Evolutionary conservation across 2,329 filamentous ascomycete species (phyloP).

Genomic region (Eutypella sp.): DNA sequence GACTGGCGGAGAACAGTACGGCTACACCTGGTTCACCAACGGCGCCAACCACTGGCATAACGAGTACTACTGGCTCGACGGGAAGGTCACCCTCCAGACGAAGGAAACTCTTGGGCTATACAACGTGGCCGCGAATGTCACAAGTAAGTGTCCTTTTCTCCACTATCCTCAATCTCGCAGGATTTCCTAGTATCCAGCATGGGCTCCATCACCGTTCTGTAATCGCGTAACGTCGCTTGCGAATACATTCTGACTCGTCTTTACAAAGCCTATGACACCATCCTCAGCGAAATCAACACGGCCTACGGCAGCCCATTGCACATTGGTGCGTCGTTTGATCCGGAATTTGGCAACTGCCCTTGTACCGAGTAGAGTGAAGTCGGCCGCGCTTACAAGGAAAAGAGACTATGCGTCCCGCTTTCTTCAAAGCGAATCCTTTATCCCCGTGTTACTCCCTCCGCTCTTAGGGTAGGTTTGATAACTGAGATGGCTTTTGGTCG

Average conservation of each 20-base stretch:
- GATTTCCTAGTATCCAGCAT: not conserved
- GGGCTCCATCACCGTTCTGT: not conserved
- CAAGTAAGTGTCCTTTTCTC: not conserved
- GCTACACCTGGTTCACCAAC: constrained; percentile 2
- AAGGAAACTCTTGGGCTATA: constrained; percentile 4
- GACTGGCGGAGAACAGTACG: constrained; percentile 1
- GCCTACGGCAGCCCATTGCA: constrained; percentile 2
- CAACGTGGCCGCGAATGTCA: constrained; percentile 3
- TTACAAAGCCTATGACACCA: constrained; percentile 3
- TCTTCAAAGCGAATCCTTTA: too few relatives aligned
- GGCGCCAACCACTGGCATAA: constrained; percentile 2
- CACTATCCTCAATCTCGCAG: not conserved
- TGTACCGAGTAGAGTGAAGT: not conserved
- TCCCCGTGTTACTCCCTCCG: too few relatives aligned
- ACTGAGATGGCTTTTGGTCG: too few relatives aligned
- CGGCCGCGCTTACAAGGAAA: too few relatives aligned
- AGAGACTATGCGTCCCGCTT: too few relatives aligned
- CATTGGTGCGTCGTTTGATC: constrained; percentile 4
- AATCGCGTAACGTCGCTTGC: not conserved
- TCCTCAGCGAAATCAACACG: constrained; percentile 5
- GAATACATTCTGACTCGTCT: not conserved
- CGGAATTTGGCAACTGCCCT: constrained; percentile 3
- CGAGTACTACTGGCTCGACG: constrained; percentile 7
- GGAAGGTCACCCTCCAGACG: constrained; percentile 2
- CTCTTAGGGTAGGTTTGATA: too few relatives aligned